Conservation (phyloP, 1,284 basidiomycete genomes). For the Fomitiporia mediterranea region DNA sequence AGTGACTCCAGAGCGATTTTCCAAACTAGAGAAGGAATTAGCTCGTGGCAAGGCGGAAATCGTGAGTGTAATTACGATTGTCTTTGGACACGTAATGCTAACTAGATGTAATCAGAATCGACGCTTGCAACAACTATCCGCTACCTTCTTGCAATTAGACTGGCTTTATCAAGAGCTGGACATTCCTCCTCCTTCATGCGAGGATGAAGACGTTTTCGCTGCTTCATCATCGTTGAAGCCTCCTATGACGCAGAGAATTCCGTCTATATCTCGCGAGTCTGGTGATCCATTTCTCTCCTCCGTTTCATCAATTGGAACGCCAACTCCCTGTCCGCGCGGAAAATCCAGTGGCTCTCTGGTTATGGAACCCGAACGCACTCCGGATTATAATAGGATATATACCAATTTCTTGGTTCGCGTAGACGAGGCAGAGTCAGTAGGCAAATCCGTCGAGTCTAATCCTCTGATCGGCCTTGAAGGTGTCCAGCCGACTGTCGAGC, state of each 20-base stretch:
- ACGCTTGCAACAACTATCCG: conserved; percentile 60
- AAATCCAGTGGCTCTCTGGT: conserved; percentile 7
- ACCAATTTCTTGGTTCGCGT: conserved; percentile 55
- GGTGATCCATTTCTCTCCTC: conserved; percentile 28
- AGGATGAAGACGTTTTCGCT: conserved; percentile 35
- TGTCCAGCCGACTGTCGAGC: conserved; percentile 62
- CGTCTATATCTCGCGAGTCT: conserved; percentile 34
- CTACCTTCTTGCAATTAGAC: conserved; percentile 66
- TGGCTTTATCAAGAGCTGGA: conserved; percentile 79
- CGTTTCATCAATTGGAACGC: conserved; percentile 14
- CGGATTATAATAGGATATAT: conserved; percentile 55
- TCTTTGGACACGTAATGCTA: not conserved
- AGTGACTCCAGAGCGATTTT: conserved; percentile 73
- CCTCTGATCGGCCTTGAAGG: conserved; percentile 43
- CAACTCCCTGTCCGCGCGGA: conserved; percentile 16
- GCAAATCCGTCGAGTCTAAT: conserved; percentile 39
- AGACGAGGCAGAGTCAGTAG: conserved; percentile 56
- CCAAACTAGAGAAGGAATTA: conserved; percentile 74
- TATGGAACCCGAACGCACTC: conserved; percentile 27
- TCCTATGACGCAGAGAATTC: conserved; percentile 26
- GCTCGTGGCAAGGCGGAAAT: conserved; percentile 76
- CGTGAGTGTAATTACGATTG: conserved; percentile 39
- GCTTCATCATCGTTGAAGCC: conserved; percentile 34
- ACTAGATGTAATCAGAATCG: conserved; percentile 44
- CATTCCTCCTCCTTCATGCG: conserved; percentile 49